Base-by-base conservation (phyloP, 305 asterid species). In the Andrographis paniculata region DNA sequence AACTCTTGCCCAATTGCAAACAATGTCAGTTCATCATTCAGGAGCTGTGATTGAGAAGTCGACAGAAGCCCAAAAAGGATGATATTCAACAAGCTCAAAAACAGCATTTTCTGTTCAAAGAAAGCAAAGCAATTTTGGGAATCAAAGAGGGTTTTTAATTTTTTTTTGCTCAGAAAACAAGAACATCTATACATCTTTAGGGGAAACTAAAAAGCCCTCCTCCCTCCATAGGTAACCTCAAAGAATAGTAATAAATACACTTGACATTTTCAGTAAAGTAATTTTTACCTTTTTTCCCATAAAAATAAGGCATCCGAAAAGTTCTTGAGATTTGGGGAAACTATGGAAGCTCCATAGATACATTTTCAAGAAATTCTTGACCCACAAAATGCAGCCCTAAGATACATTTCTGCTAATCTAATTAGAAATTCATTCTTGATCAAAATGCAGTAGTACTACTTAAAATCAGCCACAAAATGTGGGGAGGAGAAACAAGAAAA, bases 1-100 rank as follows among this genome's bases (percentile, higher is more conserved):
- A 87, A 58, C 56, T 80, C 96, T 47, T 63, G 53, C 14, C 73
- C 79, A 53, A 91, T 69, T 57, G 77, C 8, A 7, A 74, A 9
- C 52, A 87, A 44, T 36, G 66, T 62, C 20, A 60, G 55, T n/a
- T 63, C 72, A 49, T 83, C 94, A 53, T 56, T 58, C 61, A 69
- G 53, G 41, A 42, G 45, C 57, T 73, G 76, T 42, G 78, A 71
- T 27, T 64, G 81, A 48, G 79, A 72, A 22, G 58, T 69, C 51
- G 84, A 67, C 31, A 79, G 64, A 58, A 77, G 51, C 64, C 78
- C 94, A 55, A 72, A 38, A 31, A 84, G 57, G 17, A 77, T 54
- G 46, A 68, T 41, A 48, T 57, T 36, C 44, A 82, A 35, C 41
- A 79, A 58, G 23, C 72, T 52, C 21, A 66, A 58, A 59, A 67